phyloP scores from a whole-genome alignment of 2,329 filamentous ascomycete species.

The Colletotrichum aenigma region DNA sequence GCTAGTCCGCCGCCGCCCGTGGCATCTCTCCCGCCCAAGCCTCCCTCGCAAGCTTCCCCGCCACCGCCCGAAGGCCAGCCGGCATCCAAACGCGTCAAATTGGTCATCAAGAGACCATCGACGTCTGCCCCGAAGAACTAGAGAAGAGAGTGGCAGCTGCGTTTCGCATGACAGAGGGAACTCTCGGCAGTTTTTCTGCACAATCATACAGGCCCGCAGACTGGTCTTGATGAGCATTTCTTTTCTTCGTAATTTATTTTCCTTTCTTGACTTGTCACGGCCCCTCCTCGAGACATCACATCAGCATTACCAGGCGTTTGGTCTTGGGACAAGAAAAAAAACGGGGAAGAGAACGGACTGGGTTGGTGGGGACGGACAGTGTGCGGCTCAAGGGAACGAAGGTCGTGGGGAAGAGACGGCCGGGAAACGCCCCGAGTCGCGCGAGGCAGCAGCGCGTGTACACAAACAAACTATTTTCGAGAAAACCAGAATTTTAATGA shows the following conservation, averaged over 20 bases:
- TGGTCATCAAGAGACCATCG: slow-evolving; percentile 21
- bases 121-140: neutral
- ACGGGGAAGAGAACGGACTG: neutral
- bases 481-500: neutral
- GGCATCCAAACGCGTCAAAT: slow-evolving; percentile 20
- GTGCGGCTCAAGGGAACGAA: neutral
- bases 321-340: neutral
- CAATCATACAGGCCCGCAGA: neutral
- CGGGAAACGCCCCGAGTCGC: neutral
- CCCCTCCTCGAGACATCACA: neutral
- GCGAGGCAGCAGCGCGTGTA: neutral
- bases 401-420: neutral
- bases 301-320: neutral
- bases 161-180: neutral
- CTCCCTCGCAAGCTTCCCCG: slow-evolving; percentile 10
- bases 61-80: slow-evolving; percentile 4
- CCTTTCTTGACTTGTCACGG: neutral
- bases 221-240: neutral
- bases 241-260: neutral
- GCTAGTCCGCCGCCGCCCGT: slow-evolving; percentile 2
- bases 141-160: neutral
- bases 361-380: neutral
- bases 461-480: neutral
- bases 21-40: slow-evolving; percentile 2
- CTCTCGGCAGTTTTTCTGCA: neutral